Evolutionary conservation across 2,329 filamentous ascomycete genomes (phyloP), one percentile per base, ranked within the genome.

Genomic region (Colletotrichum sublineola): DNA sequence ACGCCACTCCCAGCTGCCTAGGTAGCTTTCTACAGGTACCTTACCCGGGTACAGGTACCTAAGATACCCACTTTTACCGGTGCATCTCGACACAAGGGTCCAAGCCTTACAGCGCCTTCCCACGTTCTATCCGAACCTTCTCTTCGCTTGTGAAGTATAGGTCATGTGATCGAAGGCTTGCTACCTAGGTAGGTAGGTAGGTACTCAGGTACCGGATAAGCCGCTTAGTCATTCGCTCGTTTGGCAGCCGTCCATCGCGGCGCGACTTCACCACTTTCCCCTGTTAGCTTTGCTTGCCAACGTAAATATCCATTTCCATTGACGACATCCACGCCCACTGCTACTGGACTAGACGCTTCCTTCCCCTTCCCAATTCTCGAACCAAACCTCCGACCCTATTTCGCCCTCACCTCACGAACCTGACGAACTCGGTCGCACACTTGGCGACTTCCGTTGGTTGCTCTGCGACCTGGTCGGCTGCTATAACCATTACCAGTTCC

Each of bases 101-200:
- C 33, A 18, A 36, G n/a, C n/a, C 8, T 29, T 31, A 3, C 2
- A 8, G 33, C n/a, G 24, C 24, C 24, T 24, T 24, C 24, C 24
- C 24, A 24, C 24, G 24, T 24, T 24, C 24, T 24, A 24, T 24
- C 24, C 24, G 24, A 24, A 24, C 24, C 24, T 24, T 24, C 24
- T 24, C 24, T 24, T 24, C 24, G 24, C 24, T 24, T 38, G 42
- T 20, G 6, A 44, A 44, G 42, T 18, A 3, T 20, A 8, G 42
- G 53, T 66, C 42, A 58, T 58, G 40, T 66, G 53, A 66, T n/a
- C 2, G 33, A 5, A 36, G 33, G 33, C 33, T 36, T 5, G 33
- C 33, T 36, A 36, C 33, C 33, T 36, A 5, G 5, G 33, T 36
- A 36, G 8, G 33, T 36, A 36, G 5, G 5, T 36, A 36, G 33